These are phyloP conservation scores for Thamnidium elegans DNA, from an alignment of 192 early-diverging fungal species.

Conservation along the genomic window DNA sequence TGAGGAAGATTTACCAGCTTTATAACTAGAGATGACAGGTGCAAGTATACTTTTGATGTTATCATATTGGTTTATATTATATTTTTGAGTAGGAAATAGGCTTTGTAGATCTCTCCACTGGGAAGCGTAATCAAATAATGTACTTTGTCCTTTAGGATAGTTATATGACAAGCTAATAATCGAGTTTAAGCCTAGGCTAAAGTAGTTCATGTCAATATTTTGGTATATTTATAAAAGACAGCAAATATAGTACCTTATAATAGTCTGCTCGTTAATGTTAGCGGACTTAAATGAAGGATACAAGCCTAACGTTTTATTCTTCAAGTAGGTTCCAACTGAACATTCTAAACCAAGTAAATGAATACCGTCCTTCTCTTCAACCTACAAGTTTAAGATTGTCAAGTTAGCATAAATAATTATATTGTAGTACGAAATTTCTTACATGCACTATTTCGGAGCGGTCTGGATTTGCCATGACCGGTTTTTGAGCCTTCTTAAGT, in stretches of 20 bases:
- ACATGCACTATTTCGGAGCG: no score
- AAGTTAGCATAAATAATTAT: no score
- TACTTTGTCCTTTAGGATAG: background rate
- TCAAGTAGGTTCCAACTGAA: background rate
- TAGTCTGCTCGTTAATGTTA: background rate
- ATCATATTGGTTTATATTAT: background rate
- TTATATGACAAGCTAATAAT: background rate
- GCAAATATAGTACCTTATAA: background rate
- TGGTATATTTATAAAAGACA: background rate
- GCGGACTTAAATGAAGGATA: background rate
- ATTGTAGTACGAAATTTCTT: no score
- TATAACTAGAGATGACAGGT: background rate
- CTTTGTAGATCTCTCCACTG: background rate
- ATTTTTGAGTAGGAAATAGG: background rate
- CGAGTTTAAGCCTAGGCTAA: background rate
- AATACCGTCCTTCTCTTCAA: background rate
- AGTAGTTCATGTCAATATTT: background rate
- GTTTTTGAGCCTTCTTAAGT: background rate
- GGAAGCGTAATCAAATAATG: background rate
- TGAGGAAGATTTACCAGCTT: background rate
- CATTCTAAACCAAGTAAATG: background rate
- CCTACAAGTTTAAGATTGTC: background rate
- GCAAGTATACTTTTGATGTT: background rate
- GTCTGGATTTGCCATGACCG: no score
- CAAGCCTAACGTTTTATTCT: background rate